Evolutionary conservation across 1,139 yeast genomes (phyloP).

Genomic region (Wickerhamomyces sp.): DNA sequence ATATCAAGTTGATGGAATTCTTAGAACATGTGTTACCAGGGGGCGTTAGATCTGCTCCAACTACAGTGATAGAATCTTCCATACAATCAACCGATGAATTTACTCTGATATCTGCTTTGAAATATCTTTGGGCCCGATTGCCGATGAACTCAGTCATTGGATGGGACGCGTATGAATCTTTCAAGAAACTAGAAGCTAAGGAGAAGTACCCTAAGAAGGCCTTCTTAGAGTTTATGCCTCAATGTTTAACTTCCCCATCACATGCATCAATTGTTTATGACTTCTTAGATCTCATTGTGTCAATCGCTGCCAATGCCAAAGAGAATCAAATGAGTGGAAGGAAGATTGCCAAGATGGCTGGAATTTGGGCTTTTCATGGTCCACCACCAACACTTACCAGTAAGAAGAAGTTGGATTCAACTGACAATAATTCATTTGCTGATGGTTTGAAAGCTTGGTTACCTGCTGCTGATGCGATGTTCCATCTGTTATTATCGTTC

Average conservation of each 20-base stretch:
- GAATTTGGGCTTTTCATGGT: slow-evolving; percentile 79
- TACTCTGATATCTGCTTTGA: slow-evolving; percentile 67
- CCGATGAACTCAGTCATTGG: slow-evolving; percentile 80
- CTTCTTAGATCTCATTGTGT: slow-evolving; percentile 73
- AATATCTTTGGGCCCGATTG: slow-evolving; percentile 81
- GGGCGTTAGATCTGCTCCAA: slow-evolving; percentile 36
- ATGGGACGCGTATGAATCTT: slow-evolving; percentile 77
- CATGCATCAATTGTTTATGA: slow-evolving; percentile 89
- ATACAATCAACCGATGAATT: slow-evolving; percentile 52
- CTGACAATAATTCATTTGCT: slow-evolving; percentile 39
- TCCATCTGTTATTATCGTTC: slow-evolving; percentile 74
- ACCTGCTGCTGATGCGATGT: slow-evolving; percentile 79
- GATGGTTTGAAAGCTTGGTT: slow-evolving; percentile 78
- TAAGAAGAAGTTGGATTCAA: slow-evolving; percentile 15
- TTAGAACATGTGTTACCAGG: slow-evolving; percentile 48
- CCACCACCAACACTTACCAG: slow-evolving; percentile 13
- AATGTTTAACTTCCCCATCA: slow-evolving; percentile 74
- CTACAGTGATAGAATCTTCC: slow-evolving; percentile 33
- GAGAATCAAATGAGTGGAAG: slow-evolving; percentile 76
- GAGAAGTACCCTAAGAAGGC: slow-evolving; percentile 66
- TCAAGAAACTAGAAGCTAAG: slow-evolving; percentile 59
- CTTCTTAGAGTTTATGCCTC: slow-evolving; percentile 77
- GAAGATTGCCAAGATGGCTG: slow-evolving; percentile 76
- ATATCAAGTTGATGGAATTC: slow-evolving; percentile 48
- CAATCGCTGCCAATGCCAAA: slow-evolving; percentile 79